These are phyloP conservation scores for Tubosaeta sp. DNA, from an alignment of 768 basidiomycete species.

Conservation along the genomic window DNA sequence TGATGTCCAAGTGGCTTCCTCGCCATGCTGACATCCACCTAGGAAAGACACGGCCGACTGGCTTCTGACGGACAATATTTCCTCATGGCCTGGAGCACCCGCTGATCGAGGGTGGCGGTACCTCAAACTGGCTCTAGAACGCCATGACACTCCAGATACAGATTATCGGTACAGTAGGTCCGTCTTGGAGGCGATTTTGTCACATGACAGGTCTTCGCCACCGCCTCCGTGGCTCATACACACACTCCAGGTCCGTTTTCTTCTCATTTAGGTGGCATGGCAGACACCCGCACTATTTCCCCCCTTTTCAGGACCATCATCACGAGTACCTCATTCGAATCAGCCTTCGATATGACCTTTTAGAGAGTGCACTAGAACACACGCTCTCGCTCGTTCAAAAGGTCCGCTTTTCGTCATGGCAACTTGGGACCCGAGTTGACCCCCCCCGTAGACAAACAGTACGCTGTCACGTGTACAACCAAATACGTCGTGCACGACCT, in stretches of 20 bases:
- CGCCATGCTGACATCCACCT: constrained; percentile 4
- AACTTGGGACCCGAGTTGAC: neutral
- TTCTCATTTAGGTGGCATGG: neutral
- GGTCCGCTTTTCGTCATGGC: constrained; percentile 39
- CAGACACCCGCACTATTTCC: neutral
- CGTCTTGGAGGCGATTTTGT: constrained; percentile 72
- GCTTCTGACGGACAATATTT: constrained; percentile 76
- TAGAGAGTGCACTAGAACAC: constrained; percentile 74
- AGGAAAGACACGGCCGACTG: constrained; percentile 76
- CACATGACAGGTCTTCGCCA: constrained; percentile 51
- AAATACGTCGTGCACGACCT: constrained; percentile 58
- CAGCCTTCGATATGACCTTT: constrained; percentile 72
- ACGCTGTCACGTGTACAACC: constrained; percentile 48
- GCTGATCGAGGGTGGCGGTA: constrained; percentile 86
- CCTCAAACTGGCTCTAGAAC: constrained; percentile 72
- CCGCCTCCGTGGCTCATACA: constrained; percentile 84
- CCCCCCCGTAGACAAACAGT: constrained; percentile 45
- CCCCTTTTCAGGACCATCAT: constrained; percentile 48
- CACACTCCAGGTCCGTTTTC: constrained; percentile 56
- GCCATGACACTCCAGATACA: constrained; percentile 68
- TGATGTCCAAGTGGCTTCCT: constrained; percentile 6
- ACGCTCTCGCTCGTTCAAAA: constrained; percentile 67
- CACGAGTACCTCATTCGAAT: constrained; percentile 81
- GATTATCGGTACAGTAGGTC: constrained; percentile 76
- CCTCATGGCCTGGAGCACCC: constrained; percentile 79